Evolutionary conservation across 1,139 yeast species (phyloP).

Genomic region (Saccharomyces pastorianus): DNA sequence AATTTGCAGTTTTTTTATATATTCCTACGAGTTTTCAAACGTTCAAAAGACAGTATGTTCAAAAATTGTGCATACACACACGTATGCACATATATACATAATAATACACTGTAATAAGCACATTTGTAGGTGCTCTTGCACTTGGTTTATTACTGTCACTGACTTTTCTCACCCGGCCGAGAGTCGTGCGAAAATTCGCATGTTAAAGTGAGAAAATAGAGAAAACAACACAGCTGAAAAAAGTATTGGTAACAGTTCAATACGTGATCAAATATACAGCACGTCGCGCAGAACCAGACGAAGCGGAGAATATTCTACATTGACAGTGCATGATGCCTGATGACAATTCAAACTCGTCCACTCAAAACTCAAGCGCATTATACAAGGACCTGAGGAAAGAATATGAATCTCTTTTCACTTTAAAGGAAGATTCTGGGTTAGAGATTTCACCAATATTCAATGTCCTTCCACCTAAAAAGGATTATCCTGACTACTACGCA

Average conservation of each 20-base stretch:
- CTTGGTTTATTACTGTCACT: neutral
- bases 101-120: neutral
- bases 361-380: constrained; percentile 5
- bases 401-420: constrained; percentile 35
- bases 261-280: neutral
- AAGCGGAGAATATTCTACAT: neutral
- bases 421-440: constrained; percentile 34
- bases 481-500: constrained; percentile 64
- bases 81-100: neutral
- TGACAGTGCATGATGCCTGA: constrained; percentile 1
- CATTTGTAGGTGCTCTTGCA: neutral
- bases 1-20: neutral
- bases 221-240: neutral
- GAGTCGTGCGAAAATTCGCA: neutral
- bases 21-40: neutral
- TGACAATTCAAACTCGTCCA: neutral
- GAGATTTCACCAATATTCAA: constrained; percentile 44
- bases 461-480: constrained; percentile 44
- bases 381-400: constrained; percentile 17
- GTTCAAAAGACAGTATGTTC: neutral
- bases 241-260: neutral
- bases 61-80: neutral
- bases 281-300: constrained; percentile 1
- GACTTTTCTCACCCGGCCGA: neutral
- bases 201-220: neutral